A percentile compares a stretch with the other conserved stretches of the same genome.
These are phyloP conservation scores for Phaffomyces antillensis DNA, from an alignment of 805 yeast species.

Conservation along the genomic window DNA sequence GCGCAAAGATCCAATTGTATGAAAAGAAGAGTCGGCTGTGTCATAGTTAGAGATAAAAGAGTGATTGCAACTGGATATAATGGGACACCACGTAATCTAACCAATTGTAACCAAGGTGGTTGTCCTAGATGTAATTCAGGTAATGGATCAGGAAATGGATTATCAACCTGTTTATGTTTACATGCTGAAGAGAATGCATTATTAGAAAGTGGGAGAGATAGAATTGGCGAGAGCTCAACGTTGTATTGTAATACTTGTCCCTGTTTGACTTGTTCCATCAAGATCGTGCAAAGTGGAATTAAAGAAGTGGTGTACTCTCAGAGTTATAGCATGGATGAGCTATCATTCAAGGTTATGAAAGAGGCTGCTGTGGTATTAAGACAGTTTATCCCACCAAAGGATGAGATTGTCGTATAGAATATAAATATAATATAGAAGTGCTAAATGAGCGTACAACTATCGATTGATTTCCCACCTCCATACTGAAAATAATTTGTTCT, in stretches of 20 bases:
- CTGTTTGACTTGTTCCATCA: conserved; percentile 90
- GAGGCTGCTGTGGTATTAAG: conserved; percentile 71
- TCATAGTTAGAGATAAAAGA: conserved; percentile 75
- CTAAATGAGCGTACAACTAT: too few relatives aligned
- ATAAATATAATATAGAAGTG: too few relatives aligned
- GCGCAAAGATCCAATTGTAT: conserved; percentile 91
- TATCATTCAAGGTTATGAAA: conserved; percentile 61
- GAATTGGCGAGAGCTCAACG: conserved; percentile 58
- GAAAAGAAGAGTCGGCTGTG: conserved; percentile 97
- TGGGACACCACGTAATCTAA: conserved; percentile 88
- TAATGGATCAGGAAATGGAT: conserved; percentile 49
- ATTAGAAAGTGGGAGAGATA: conserved; percentile 86
- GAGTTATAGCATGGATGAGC: conserved; percentile 84
- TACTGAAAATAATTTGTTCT: too few relatives aligned
- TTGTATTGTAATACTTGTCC: conserved; percentile 97
- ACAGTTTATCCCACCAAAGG: conserved; percentile 36
- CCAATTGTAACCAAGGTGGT: conserved; percentile 94
- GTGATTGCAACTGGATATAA: conserved; percentile 96
- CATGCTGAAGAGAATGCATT: conserved; percentile 98
- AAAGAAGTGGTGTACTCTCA: conserved; percentile 89
- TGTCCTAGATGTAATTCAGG: conserved; percentile 83
- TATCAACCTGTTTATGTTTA: conserved; percentile 83
- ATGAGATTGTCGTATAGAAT: conserved; percentile 11
- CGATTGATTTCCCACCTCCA: too few relatives aligned
- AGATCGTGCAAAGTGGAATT: conserved; percentile 90